Evolutionary conservation across 2,329 filamentous ascomycete species (phyloP), one percentile per base, ranked within the genome.

Genomic region (Esteya vermicola): DNA sequence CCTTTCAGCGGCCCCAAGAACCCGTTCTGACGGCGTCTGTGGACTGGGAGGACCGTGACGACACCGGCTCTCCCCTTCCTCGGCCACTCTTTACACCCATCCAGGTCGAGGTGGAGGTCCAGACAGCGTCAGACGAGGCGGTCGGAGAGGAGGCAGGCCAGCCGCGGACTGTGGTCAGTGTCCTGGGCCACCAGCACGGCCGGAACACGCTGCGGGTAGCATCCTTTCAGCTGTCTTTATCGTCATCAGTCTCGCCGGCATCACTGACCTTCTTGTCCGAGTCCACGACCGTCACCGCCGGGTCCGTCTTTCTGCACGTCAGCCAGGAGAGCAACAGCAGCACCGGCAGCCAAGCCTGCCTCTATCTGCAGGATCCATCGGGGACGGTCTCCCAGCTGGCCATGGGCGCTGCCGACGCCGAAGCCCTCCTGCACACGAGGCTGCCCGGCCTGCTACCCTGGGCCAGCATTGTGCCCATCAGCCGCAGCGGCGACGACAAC

Each of bases 381-480:
- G 70, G 70, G 2, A 62, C 57, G 41, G 46, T 75, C 2, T 63
- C 64, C 39, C 55, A 53, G 9, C 52, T 71, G 7, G 49, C 52
- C 2, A 47, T 50, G 1, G 50, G 52, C 4, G 52, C 31, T 2
- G 52, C 9, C 22, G 22, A 3, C 9, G 9, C 3, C 52, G 54
- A 33, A 12, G 23, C 23, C 12, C 22, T 12, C 12, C 34, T 53
- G 57, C 6, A 47, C 64, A 30, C 59, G 4, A 56, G 59, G 21
- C 67, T 73, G 38, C 59, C 62, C 2, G 50, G 52, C 4, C 62
- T 69, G 33, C 59, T 75, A 6, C 70, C 72, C 0, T 74, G 69
- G 67, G 65, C 63, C 27, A 65, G 70, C 49, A 56, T 70, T 4
- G 55, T 60, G 42, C 60, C 63, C 6, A 14, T 31, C 50, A 62